Evolutionary conservation across 768 basidiomycete species (phyloP), one percentile per base, ranked within the genome.

Genomic region (Artomyces pyxidatus): DNA sequence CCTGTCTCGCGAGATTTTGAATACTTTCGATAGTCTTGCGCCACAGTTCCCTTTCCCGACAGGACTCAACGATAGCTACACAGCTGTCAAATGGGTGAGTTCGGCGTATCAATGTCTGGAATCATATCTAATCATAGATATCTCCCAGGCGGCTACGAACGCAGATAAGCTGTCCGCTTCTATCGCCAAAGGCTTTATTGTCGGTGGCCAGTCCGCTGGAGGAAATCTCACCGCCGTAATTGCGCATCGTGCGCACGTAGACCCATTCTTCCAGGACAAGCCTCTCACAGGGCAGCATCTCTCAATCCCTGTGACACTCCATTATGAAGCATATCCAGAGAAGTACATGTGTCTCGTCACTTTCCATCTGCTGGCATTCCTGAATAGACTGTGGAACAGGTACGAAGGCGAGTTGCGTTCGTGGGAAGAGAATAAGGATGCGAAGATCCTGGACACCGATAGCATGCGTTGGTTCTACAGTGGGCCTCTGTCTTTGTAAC

Each of bases 31-130:
- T n/a, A n/a, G n/a, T 2, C 12, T 2, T 10, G 12, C 6, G 4
- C 22, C 23, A 3, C 16, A 25, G 42, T 14, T 25, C 4, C 19
- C 42, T 16, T 25, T n/a, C 22, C 42, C 42, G 19, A 8, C 8
- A 3, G 3, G 22, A 14, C 37, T 14, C 4, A 17, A 42, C n/a
- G 48, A 49, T 26, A 14, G 37, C 22, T 49, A 32, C 21, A 22
- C 29, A 19, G 48, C 28, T 12, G 9, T 49, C 14, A 42, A 49
- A 35, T 49, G 48, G 48, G 48, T 21, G 8, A 28, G 40, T n/a
- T n/a, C n/a, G n/a, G n/a, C n/a, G n/a, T n/a, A n/a, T n/a, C n/a
- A n/a, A n/a, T n/a, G n/a, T n/a, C n/a, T n/a, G n/a, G n/a, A n/a
- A n/a, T n/a, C n/a, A n/a, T n/a, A n/a, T n/a, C n/a, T n/a, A n/a